Conservation (phyloP, 2,329 filamentous ascomycete genomes). For the Fulvia fulva region DNA sequence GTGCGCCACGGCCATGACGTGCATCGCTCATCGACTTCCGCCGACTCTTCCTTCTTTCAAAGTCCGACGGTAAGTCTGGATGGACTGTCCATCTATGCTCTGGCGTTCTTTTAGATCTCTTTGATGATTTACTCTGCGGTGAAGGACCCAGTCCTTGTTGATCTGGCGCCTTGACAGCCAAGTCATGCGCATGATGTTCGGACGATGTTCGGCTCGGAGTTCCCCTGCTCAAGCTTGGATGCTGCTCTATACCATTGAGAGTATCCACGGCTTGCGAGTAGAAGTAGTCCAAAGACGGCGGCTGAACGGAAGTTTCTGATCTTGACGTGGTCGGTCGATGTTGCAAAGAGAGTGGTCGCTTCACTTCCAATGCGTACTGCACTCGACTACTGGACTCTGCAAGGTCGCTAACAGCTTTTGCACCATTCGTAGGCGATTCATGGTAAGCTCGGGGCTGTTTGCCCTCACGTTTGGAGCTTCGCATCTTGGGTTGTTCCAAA, state of each 20-base stretch:
- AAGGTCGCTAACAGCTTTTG: slow-evolving; percentile 3
- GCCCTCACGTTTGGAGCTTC: slow-evolving; percentile 32
- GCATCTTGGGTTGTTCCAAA: slow-evolving; percentile 39
- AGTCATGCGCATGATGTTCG: slow-evolving; percentile 7
- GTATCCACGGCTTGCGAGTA: slow-evolving; percentile 28
- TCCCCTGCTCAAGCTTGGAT: slow-evolving; percentile 6
- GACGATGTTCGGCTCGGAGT: slow-evolving; percentile 13
- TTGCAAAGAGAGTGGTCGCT: slow-evolving; percentile 12
- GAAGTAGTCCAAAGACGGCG: slow-evolving; percentile 30
- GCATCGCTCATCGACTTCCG: slow-evolving; percentile 34
- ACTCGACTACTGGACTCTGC: slow-evolving; percentile 8
- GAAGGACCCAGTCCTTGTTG: slow-evolving; percentile 1
- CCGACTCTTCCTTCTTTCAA: slow-evolving; percentile 25
- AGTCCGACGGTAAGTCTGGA: slow-evolving; percentile 27
- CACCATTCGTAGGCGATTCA: slow-evolving; percentile 3
- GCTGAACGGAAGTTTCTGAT: slow-evolving; percentile 20
- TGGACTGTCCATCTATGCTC: slow-evolving; percentile 25
- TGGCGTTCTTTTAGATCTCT: slow-evolving; percentile 13
- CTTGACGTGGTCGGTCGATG: slow-evolving; percentile 22
- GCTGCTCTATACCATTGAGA: slow-evolving; percentile 19
- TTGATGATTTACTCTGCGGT: slow-evolving; percentile 6
- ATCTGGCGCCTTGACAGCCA: slow-evolving; percentile 9
- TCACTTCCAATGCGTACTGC: slow-evolving; percentile 14
- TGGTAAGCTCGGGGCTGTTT: slow-evolving; percentile 5
- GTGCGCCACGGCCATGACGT: slow-evolving; percentile 37